A percentile compares a stretch with the other conserved stretches of the same genome.
Conservation (phyloP, 106 monocot species). For the Dioscorea zingiberensis region DNA sequence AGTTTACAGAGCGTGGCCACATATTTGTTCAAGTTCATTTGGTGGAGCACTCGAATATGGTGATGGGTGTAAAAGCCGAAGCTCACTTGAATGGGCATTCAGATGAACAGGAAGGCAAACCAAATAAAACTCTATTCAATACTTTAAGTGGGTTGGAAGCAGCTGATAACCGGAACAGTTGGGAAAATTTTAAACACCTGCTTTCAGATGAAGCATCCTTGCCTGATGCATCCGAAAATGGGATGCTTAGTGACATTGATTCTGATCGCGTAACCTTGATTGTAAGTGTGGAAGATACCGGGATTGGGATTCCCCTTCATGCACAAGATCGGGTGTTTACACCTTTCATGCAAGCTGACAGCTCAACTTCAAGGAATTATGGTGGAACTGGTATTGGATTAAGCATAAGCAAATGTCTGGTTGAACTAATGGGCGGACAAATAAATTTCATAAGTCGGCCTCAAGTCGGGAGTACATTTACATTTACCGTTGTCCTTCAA, state of each 20-base stretch:
- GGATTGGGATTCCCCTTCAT: slow-evolving; percentile 80
- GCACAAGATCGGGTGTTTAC: slow-evolving; percentile 90
- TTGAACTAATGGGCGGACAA: slow-evolving; percentile 88
- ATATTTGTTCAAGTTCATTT: slow-evolving; percentile 92
- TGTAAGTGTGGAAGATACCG: slow-evolving; percentile 88
- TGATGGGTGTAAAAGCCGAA: slow-evolving; percentile 21
- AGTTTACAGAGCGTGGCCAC: slow-evolving; percentile 96
- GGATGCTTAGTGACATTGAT: slow-evolving; percentile 8
- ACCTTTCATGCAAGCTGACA: slow-evolving; percentile 98
- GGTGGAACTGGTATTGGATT: slow-evolving; percentile 98
- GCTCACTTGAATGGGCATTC: slow-evolving; percentile 24
- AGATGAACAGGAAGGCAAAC: slow-evolving; percentile 8
- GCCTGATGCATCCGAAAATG: slow-evolving; percentile 16
- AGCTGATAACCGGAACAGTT: slow-evolving; percentile 72
- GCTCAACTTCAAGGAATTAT: slow-evolving; percentile 90
- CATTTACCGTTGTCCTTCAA: slow-evolving; percentile 70
- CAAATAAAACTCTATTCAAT: slow-evolving; percentile 16
- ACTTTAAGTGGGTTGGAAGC: slow-evolving; percentile 83
- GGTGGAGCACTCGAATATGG: slow-evolving; percentile 39
- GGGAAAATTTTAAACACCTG: slow-evolving; percentile 67
- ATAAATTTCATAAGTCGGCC: slow-evolving; percentile 78
- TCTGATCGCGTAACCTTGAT: slow-evolving; percentile 48
- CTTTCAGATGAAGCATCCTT: slow-evolving; percentile 27
- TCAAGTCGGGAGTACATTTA: slow-evolving; percentile 87
- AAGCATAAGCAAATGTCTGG: slow-evolving; percentile 94